Evolutionary conservation across 2,329 filamentous ascomycete species (phyloP).

Genomic region (Fusarium bactridioides): DNA sequence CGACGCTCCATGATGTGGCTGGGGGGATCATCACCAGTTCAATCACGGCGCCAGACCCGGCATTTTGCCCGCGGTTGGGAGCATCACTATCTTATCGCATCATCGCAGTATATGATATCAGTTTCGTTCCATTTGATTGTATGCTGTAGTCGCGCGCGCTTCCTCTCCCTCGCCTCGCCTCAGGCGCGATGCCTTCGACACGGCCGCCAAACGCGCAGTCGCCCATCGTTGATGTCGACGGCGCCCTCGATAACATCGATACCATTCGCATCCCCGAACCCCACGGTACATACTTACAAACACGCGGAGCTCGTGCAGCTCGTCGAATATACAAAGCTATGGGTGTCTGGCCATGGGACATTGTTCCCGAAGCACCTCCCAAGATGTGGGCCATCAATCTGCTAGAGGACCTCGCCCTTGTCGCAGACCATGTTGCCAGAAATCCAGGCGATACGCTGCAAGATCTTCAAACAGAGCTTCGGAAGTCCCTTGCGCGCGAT

Average conservation of each 20-base stretch:
- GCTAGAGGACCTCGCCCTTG: slow-evolving; percentile 41
- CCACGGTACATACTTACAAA: slow-evolving; percentile 36
- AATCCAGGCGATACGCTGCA: slow-evolving; percentile 39
- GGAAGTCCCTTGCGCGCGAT: slow-evolving; percentile 41
- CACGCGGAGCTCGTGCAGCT: slow-evolving; percentile 40
- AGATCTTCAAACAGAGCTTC: slow-evolving; percentile 38
- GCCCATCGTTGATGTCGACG: slow-evolving; percentile 33
- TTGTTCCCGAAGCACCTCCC: slow-evolving; percentile 41
- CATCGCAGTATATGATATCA: neutral
- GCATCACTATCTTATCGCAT: neutral
- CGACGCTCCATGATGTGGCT: slow-evolving; percentile 41
- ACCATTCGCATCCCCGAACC: slow-evolving; percentile 40
- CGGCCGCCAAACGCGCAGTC: slow-evolving; percentile 35
- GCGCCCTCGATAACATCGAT: slow-evolving; percentile 34
- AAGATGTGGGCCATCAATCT: slow-evolving; percentile 44
- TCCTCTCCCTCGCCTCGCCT: neutral
- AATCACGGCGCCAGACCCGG: slow-evolving; percentile 31
- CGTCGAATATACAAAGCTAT: slow-evolving; percentile 40
- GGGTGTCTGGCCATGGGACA: slow-evolving; percentile 43
- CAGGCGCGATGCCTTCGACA: slow-evolving; percentile 37
- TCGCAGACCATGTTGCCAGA: slow-evolving; percentile 41
- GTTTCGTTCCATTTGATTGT: slow-evolving; percentile 7
- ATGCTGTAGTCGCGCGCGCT: slow-evolving; percentile 16
- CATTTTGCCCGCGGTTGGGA: slow-evolving; percentile 36
- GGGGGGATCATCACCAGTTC: slow-evolving; percentile 31